Evolutionary conservation across 192 early-diverging fungal genomes (phyloP), one percentile per base, ranked within the genome.

Genomic region (Coemansia sp.): DNA sequence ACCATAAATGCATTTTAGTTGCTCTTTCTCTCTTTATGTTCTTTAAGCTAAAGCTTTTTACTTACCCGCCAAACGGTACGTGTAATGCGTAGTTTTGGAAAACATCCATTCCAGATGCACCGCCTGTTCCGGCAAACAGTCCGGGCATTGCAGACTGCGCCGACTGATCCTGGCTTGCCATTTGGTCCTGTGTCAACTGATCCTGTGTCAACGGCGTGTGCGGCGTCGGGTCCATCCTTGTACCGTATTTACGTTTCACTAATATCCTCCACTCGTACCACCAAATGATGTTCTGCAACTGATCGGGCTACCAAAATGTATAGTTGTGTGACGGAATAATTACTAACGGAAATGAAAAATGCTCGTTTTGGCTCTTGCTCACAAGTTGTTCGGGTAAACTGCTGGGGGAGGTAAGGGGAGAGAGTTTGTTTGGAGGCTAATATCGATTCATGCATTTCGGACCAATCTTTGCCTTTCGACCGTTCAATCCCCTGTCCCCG

Each of bases 1-100:
- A 8, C 23, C 9, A 11, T 26, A 10, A 9, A 8, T 52, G 9
- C 0, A 50, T 24, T 20, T 14, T 50, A 31, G 31, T 14, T 52
- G 9, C 11, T 0, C 11, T 8, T 15, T 11, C 11, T 51, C 28
- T 40, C 23, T 17, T 58, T 26, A 18, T 5, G 36, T 15, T 14
- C 14, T 1, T 17, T 4, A 3, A 42, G 61, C n/a, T 38, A 20
- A 7, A 44, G 0, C 1, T 24, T 18, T 3, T 2, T 17, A 20
- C 56, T 61, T 73, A 67, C 71, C 71, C 60, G 14, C 51, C 36
- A 49, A 73, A 62, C 51, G 71, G 71, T 12, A 63, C 58, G 37
- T 73, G 71, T 3, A 73, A 57, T 14, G 48, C 71, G 49, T 73
- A 73, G 61, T 73, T 58, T 42, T 67, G 71, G 20, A 73, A 53